Evolutionary conservation across 2,329 filamentous ascomycete species (phyloP).

Genomic region (Podosphaera aphanis): DNA sequence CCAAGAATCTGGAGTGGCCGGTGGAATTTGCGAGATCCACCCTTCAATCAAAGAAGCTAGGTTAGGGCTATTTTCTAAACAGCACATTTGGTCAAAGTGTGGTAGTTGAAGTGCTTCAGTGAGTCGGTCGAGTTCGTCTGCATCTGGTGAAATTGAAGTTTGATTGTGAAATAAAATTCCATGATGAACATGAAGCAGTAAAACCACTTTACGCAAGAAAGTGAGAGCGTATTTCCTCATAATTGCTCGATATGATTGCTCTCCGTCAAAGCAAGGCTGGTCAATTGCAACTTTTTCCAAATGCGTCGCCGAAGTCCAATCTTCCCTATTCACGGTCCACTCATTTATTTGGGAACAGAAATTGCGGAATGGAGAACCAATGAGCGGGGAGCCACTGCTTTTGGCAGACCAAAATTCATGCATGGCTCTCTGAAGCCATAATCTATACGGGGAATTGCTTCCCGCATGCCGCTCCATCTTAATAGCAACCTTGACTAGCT

Average conservation of each 20-base stretch:
- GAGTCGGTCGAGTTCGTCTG: slow-evolving; percentile 62
- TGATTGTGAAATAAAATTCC: slow-evolving; percentile 68
- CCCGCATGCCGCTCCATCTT: slow-evolving; percentile 32
- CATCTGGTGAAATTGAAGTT: slow-evolving; percentile 35
- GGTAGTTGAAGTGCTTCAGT: slow-evolving; percentile 55
- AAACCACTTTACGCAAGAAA: slow-evolving; percentile 64
- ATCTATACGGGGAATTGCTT: slow-evolving; percentile 22
- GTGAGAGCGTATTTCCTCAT: slow-evolving; percentile 66
- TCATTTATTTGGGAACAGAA: slow-evolving; percentile 10
- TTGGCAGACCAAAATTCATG: neutral
- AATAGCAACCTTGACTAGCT: slow-evolving; percentile 62
- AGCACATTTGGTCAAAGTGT: slow-evolving; percentile 51
- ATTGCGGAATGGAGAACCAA: slow-evolving; percentile 6
- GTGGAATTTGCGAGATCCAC: slow-evolving; percentile 36
- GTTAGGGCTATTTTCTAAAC: slow-evolving; percentile 15
- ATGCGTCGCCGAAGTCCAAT: slow-evolving; percentile 5
- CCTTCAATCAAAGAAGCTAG: slow-evolving; percentile 28
- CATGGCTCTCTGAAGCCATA: slow-evolving; percentile 5
- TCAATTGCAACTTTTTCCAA: slow-evolving; percentile 25
- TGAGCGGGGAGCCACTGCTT: slow-evolving; percentile 2
- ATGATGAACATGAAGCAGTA: slow-evolving; percentile 70
- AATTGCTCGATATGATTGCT: slow-evolving; percentile 32
- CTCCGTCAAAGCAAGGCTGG: slow-evolving; percentile 28
- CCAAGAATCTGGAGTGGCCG: neutral
- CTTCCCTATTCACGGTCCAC: neutral